These are phyloP conservation scores for Venturia effusa DNA, from an alignment of 2,329 filamentous ascomycete genomes.

Conservation along the genomic window DNA sequence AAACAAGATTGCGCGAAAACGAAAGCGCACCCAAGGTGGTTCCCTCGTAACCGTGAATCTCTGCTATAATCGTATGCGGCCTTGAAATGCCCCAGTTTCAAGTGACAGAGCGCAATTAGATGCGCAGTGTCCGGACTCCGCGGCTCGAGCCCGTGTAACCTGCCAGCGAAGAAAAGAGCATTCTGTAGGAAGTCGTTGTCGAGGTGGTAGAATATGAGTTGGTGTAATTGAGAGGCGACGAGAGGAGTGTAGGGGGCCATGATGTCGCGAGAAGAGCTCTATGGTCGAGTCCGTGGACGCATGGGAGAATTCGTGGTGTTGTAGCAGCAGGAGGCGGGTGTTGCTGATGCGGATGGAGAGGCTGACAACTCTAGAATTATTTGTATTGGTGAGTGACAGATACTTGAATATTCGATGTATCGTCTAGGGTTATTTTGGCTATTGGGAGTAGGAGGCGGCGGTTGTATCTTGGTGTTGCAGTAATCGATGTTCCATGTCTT, in stretches of 20 bases:
- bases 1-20: conserved; percentile 86
- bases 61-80: conserved; percentile 79
- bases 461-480: background rate
- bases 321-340: background rate
- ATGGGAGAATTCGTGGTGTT: background rate
- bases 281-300: background rate
- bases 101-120: conserved; percentile 73
- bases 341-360: background rate
- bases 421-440: background rate
- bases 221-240: conserved; percentile 43
- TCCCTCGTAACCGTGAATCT: conserved; percentile 41
- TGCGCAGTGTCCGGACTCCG: conserved; percentile 71
- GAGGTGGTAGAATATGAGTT: conserved; percentile 62
- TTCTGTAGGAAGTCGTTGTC: conserved; percentile 86
- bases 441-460: background rate
- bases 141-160: conserved; percentile 73
- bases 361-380: background rate
- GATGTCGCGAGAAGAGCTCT: background rate
- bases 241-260: conserved; percentile 1
- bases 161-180: conserved; percentile 85
- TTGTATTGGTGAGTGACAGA: background rate
- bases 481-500: background rate
- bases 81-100: conserved; percentile 70
- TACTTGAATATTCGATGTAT: conserved; percentile 1
- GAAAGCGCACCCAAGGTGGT: conserved; percentile 79